These are phyloP conservation scores for Mucor piriformis DNA, from an alignment of 371 early-diverging fungal species.

Conservation along the genomic window DNA sequence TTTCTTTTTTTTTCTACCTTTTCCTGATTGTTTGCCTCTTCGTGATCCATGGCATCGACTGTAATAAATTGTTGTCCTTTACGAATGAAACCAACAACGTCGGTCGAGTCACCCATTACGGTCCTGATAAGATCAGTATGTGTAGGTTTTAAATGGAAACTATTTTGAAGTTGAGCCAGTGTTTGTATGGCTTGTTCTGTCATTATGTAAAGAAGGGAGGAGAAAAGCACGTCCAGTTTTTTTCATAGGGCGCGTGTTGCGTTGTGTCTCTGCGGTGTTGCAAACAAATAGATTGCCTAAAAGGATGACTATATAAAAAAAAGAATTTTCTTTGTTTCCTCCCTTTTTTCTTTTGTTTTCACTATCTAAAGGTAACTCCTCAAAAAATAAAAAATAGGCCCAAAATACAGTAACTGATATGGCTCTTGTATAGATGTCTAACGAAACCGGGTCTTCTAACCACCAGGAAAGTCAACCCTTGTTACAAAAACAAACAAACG, in stretches of 20 bases:
- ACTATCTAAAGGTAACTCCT: not conserved
- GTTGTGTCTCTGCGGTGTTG: too few relatives aligned
- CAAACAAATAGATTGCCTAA: too few relatives aligned
- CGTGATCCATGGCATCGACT: constrained; percentile 5
- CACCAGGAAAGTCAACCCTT: constrained; percentile 1
- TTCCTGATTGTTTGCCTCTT: constrained; percentile 10
- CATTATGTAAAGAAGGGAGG: not conserved
- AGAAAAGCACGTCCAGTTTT: not conserved
- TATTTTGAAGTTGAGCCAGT: not conserved
- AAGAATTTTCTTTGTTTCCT: too few relatives aligned
- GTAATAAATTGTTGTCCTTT: constrained; percentile 10
- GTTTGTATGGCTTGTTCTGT: not conserved
- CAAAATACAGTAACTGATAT: too few relatives aligned
- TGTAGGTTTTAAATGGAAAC: not conserved
- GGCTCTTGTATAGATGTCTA: not conserved
- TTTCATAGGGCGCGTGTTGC: too few relatives aligned
- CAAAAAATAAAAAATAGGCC: too few relatives aligned
- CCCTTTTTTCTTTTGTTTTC: too few relatives aligned
- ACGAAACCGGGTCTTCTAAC: not conserved
- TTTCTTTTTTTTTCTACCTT: constrained; percentile 9
- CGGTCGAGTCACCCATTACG: not conserved
- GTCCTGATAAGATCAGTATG: not conserved
- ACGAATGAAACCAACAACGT: not conserved
- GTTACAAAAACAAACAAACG: constrained; percentile 14
- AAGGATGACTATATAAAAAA: too few relatives aligned